Evolutionary conservation across 495 filamentous ascomycete species (phyloP).

Genomic region (Talaromyces proteolyticus): DNA sequence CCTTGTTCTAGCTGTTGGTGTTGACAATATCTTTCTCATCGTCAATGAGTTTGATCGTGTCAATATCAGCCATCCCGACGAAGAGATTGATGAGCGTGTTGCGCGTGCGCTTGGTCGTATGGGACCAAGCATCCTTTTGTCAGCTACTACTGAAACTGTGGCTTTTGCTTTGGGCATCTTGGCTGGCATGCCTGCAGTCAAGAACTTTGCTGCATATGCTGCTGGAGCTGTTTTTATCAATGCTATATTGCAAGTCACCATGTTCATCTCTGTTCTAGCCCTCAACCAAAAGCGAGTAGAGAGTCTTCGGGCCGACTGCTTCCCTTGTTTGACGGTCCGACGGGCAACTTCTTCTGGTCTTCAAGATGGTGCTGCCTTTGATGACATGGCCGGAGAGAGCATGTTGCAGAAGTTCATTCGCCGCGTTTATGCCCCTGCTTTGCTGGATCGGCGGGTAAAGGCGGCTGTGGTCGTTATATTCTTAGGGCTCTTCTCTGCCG

Average conservation of each 20-base stretch:
- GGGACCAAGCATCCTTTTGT: constrained; percentile 95
- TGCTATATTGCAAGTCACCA: constrained; percentile 87
- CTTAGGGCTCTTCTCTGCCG: constrained; percentile 80
- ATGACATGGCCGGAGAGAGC: constrained; percentile 64
- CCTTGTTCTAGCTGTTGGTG: constrained; percentile 89
- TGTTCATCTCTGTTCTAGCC: constrained; percentile 88
- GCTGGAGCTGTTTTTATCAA: constrained; percentile 97
- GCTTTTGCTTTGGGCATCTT: constrained; percentile 89
- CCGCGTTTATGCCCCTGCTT: constrained; percentile 75
- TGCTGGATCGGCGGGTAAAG: constrained; percentile 76
- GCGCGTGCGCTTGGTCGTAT: constrained; percentile 85
- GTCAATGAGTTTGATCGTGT: constrained; percentile 97
- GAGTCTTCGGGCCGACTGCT: constrained; percentile 81
- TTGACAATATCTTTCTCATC: constrained; percentile 98
- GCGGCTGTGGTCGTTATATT: constrained; percentile 69
- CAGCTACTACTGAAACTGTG: constrained; percentile 85
- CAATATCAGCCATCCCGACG: constrained; percentile 82
- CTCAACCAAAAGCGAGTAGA: constrained; percentile 88
- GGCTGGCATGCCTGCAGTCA: constrained; percentile 94
- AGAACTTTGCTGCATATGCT: constrained; percentile 95
- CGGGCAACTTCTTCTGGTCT: constrained; percentile 49
- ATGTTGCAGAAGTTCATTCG: constrained; percentile 77
- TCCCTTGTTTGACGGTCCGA: constrained; percentile 78
- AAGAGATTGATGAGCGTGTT: constrained; percentile 76
- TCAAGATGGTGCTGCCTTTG: constrained; percentile 49